Percentiles rank a stretch among this genome's conserved stretches.
These are phyloP conservation scores for Microdochium bolleyi DNA, from an alignment of 2,329 filamentous ascomycete genomes.

Conservation along the genomic window DNA sequence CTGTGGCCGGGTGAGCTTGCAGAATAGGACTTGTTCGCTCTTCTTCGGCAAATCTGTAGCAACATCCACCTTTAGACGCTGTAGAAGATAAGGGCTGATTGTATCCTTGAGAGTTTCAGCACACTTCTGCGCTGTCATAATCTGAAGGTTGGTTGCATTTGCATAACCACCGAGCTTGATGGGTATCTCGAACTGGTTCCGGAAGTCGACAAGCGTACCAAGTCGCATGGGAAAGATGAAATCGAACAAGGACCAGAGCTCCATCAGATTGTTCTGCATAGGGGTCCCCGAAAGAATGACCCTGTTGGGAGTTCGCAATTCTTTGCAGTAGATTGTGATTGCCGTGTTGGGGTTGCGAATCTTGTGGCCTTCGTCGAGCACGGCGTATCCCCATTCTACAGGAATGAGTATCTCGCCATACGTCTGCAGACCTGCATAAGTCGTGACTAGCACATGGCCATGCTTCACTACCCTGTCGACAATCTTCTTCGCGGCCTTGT, in stretches of 20 bases:
- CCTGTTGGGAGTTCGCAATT: constrained; percentile 80
- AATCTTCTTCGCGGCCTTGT: constrained; percentile 68
- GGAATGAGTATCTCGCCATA: constrained; percentile 78
- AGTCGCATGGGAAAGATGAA: constrained; percentile 96
- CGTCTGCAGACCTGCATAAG: constrained; percentile 90
- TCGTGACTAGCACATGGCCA: constrained; percentile 91
- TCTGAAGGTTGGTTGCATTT: constrained; percentile 87
- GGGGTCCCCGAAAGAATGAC: constrained; percentile 94
- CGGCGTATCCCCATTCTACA: constrained; percentile 85
- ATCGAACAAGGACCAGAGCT: constrained; percentile 96
- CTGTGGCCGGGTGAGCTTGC: constrained; percentile 78
- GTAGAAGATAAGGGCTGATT: constrained; percentile 86
- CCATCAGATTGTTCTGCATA: constrained; percentile 93
- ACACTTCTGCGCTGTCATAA: constrained; percentile 90
- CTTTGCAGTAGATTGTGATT: constrained; percentile 92
- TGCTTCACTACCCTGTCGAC: constrained; percentile 74
- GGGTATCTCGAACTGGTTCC: constrained; percentile 85
- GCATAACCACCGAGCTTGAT: constrained; percentile 92
- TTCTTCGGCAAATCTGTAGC: constrained; percentile 91
- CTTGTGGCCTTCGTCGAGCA: constrained; percentile 95
- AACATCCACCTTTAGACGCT: constrained; percentile 89
- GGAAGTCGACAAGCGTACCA: constrained; percentile 84
- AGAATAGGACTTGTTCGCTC: constrained; percentile 92
- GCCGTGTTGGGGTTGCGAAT: constrained; percentile 94
- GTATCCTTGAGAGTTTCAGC: constrained; percentile 90